Percentiles rank a stretch among this genome's conserved stretches.
Conservation (phyloP, 257 asterid genomes). For the Coffea eugenioides region DNA sequence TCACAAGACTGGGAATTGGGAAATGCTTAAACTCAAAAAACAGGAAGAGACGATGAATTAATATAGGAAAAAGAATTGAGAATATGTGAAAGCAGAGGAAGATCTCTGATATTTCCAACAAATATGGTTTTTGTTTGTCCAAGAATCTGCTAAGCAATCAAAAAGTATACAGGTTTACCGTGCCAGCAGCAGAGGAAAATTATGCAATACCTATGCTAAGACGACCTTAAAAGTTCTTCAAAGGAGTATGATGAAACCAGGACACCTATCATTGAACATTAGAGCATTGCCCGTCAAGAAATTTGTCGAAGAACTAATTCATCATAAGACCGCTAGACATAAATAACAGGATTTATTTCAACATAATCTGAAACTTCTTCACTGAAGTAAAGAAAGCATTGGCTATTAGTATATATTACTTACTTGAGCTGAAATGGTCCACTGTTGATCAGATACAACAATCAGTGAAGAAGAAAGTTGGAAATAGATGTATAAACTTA, state of each 20-base stretch:
- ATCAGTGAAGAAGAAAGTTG: constrained; percentile 4
- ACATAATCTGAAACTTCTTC: background rate
- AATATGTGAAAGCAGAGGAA: background rate
- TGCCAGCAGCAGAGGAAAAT: background rate
- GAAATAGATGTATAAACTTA: too few species aligned
- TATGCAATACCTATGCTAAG: background rate
- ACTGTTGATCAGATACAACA: background rate
- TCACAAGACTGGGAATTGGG: too few species aligned
- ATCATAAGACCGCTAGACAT: background rate
- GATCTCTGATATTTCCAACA: constrained; percentile 14
- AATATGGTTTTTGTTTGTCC: background rate
- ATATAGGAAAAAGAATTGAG: background rate
- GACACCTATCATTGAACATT: background rate
- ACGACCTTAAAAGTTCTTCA: background rate
- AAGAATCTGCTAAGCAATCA: background rate
- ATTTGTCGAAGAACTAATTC: background rate
- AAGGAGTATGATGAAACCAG: background rate
- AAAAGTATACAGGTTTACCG: background rate
- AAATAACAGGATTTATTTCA: background rate
- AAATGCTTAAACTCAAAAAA: background rate
- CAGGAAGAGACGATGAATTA: background rate
- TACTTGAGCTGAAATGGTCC: background rate
- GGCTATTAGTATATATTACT: background rate
- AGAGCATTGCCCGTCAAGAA: background rate
- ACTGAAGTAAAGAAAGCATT: background rate